Evolutionary conservation across 352 stramenopile genomes (phyloP), one percentile per base, ranked within the genome.

Genomic region (Phytophthora citrophthora): DNA sequence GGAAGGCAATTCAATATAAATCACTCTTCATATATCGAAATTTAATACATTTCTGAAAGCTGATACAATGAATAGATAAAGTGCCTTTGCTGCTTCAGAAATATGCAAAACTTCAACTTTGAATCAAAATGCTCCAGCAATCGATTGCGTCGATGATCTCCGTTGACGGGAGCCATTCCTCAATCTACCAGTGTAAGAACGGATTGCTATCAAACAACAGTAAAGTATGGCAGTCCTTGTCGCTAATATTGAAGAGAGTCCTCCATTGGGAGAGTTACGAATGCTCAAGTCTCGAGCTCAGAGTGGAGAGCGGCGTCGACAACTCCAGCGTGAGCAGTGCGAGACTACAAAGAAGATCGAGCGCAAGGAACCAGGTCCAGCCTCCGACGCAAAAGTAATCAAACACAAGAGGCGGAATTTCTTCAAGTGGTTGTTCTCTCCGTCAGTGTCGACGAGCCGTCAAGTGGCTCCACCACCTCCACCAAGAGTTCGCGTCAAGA

Each of bases 371-470:
- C 5, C 23, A 4, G 18, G 54, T 11, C 23, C 43, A 16, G 13
- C 31, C 12, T 31, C 4, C 7, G 52, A 1, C 23, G 36, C 12
- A 38, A 51, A 13, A 20, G 27, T 5, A 16, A 56, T 8, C 24
- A 76, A 48, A 12, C 68, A 39, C 41, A 73, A 70, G 41, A 71
- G 63, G 36, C 54, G 64, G 32, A 54, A 61, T 45, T 56, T 73
- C 32, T 70, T 76, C 50, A 70, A 67, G 31, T 70, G 61, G 49
- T 38, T 72, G 24, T 64, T 73, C 44, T 50, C 61, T 36, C 47
- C 39, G 2, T 40, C 41, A 12, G 54, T 70, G 38, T 39, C 68
- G 5, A 73, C 57, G 10, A 76, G 57, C 36, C 68, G 62, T n/a
- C 55, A 72, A 53, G 56, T 67, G 34, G 38, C 29, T 16, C 61